These are phyloP conservation scores for Tremella yokohamensis DNA, from an alignment of 768 basidiomycete genomes.

Conservation along the genomic window DNA sequence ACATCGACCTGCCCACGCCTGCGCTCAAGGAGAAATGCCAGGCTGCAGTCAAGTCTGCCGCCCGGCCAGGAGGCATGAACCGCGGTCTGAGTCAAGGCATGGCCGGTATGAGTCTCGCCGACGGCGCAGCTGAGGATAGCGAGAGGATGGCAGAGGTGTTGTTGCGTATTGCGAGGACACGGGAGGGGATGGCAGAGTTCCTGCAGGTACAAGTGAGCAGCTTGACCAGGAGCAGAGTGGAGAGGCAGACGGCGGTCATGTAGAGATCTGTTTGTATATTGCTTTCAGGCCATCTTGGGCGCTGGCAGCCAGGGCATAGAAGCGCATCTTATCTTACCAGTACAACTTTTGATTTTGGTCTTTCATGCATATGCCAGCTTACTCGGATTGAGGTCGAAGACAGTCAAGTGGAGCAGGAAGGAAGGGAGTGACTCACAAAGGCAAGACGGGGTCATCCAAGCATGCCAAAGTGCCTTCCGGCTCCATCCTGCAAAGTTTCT, in stretches of 20 bases:
- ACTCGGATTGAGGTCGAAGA: no score
- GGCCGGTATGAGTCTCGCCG: slow-evolving; percentile 8
- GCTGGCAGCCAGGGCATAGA: no score
- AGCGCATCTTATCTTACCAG: no score
- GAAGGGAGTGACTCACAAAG: no score
- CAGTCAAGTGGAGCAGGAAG: no score
- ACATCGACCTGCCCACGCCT: slow-evolving; percentile 46
- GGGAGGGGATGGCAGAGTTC: slow-evolving; percentile 16
- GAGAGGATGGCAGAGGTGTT: slow-evolving; percentile 47
- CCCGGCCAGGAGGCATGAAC: slow-evolving; percentile 5
- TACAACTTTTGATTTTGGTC: not conserved
- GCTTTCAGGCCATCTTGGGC: no score
- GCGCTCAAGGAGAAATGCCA: slow-evolving; percentile 36
- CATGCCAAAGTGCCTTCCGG: no score
- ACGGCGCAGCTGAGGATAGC: slow-evolving; percentile 13
- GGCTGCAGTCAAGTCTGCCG: slow-evolving; percentile 45
- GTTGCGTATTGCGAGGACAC: slow-evolving; percentile 45
- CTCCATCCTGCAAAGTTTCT: no score
- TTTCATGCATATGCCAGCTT: not conserved
- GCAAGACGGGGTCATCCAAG: no score
- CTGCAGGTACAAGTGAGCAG: not conserved
- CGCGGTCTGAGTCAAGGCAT: slow-evolving; percentile 7
- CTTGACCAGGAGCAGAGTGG: slow-evolving; percentile 3
- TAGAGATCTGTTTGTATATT: not conserved
- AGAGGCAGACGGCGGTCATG: not conserved